Evolutionary conservation across 2,329 filamentous ascomycete genomes (phyloP), one percentile per base, ranked within the genome.

Genomic region (Colletotrichum sidae): DNA sequence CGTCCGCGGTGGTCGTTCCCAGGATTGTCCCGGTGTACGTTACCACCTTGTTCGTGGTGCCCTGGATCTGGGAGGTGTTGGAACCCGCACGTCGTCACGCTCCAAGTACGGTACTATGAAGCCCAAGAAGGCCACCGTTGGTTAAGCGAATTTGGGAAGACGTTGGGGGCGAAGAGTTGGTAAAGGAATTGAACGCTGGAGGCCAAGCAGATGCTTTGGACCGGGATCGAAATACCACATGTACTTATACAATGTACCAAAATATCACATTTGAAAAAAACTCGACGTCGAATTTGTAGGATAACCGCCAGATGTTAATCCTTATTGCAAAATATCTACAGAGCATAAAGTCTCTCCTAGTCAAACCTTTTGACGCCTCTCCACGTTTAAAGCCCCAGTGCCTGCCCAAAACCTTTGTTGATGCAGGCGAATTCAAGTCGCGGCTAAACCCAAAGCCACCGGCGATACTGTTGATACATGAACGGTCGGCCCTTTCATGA

Each of bases 21-120:
- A 98, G 86, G 96, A 99, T 89, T 99, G 96, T 83, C 96, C 96
- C 67, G 96, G 96, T 90, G 96, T 99, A 80, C 90, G 94, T 76
- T 99, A 99, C 78, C 93, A 96, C 79, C 83, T 97, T 73, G 92
- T 99, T 46, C 85, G 96, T 76, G 96, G 96, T 38, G 93, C 94
- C 17, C 83, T 97, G 80, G 96, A 99, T 87, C 79, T 99, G 88
- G 93, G 93, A 75, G 96, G 96, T 84, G 96, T 99, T 70, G 90
- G 89, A 25, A 96, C 89, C 77, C 86, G 96, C 71, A 87, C 91
- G 74, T 92, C 90, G 25, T 93, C 92, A 78, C 87, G 96, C 74
- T 97, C 94, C 74, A 99, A 99, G 81, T 99, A 97, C 76, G 96
- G 96, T 67, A 97, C 96, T 54, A 99, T 99, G 90, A 98, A 97